Conservation (phyloP, 2,329 filamentous ascomycete genomes). For the Lasiodiplodia sp. region DNA sequence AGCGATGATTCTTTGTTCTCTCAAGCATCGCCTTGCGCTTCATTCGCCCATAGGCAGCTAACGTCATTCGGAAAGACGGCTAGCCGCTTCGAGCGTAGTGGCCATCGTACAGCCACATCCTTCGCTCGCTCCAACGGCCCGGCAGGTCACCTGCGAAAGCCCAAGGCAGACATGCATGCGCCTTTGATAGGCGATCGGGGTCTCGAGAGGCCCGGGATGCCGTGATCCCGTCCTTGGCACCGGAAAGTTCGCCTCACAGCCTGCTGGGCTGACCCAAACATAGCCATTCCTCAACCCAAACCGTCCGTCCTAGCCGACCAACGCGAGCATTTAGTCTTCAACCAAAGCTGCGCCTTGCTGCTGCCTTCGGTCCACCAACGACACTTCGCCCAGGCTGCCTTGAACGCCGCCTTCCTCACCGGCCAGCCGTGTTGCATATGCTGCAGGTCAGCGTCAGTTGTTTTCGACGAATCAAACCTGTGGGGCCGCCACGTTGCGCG, state of each 20-base stretch:
- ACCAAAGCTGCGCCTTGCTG: slow-evolving; percentile 7
- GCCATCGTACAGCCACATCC: slow-evolving; percentile 1
- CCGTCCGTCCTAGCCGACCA: slow-evolving; percentile 3
- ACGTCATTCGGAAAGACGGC: neutral
- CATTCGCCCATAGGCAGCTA: neutral
- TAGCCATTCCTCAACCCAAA: neutral
- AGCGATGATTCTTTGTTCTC: neutral
- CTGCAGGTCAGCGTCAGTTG: neutral
- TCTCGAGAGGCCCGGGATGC: neutral
- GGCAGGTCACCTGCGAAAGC: neutral
- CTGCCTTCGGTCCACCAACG: slow-evolving; percentile 1
- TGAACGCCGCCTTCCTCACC: neutral
- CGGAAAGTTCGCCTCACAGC: neutral
- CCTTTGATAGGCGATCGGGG: neutral
- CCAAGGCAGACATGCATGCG: slow-evolving; percentile 14
- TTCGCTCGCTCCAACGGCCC: no score
- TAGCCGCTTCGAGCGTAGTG: neutral
- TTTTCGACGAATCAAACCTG: neutral
- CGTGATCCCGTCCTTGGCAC: slow-evolving; percentile 8
- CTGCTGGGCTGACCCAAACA: slow-evolving; percentile 1
- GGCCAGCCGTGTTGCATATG: neutral
- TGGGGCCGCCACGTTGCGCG: neutral
- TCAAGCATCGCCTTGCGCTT: neutral
- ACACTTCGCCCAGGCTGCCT: neutral
- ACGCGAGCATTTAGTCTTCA: neutral